Base-by-base conservation (phyloP, 1,139 yeast species). In the Debaryomyces robertsiae region DNA sequence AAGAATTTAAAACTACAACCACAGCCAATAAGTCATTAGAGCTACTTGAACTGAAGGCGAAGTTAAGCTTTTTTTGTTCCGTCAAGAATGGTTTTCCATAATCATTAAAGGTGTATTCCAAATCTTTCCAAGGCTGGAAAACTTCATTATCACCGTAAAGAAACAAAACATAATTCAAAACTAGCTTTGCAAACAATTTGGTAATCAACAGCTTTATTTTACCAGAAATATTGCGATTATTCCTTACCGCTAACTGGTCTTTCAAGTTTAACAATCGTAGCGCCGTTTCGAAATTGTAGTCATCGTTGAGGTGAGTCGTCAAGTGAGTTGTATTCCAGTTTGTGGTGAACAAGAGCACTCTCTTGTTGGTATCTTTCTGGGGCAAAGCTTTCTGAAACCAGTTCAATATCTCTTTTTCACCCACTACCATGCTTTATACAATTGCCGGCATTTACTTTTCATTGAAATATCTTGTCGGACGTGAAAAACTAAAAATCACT, bases 11-110 rank as follows among this genome's bases (percentile, higher is more conserved):
- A 27, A 66, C 66, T 0, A 83, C 61, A 0, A 66, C 77, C 18
- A 82, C 54, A 16, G 74, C 54, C 1, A 77, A 61, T 4, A 76
- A 53, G 19, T 78, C 75, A 42, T 75, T 71, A 16, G 88, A 83
- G 56, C 81, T 77, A 31, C 85, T 79, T 38, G 78, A 61, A 48
- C 78, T 79, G 56, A 79, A 75, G 29, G 62, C 60, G 15, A 71
- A 52, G 2, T 41, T 30, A 2, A 55, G 42, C 1, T 46, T 41
- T 3, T 46, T 39, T 6, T 47, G 38, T 19, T 51, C 55, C 2
- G 46, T 27, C 16, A 56, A 27, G 22, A 14, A 31, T 9, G 77
- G 77, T 45, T 73, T 73, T 9, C 78, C 77, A 46, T 45, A 66
- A 32, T 55, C 42, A 45, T 63, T 68, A 44, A 54, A 62, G 1